phyloP scores from a whole-genome alignment of 441 rosid genomes.

The Corymbia calophylla region DNA sequence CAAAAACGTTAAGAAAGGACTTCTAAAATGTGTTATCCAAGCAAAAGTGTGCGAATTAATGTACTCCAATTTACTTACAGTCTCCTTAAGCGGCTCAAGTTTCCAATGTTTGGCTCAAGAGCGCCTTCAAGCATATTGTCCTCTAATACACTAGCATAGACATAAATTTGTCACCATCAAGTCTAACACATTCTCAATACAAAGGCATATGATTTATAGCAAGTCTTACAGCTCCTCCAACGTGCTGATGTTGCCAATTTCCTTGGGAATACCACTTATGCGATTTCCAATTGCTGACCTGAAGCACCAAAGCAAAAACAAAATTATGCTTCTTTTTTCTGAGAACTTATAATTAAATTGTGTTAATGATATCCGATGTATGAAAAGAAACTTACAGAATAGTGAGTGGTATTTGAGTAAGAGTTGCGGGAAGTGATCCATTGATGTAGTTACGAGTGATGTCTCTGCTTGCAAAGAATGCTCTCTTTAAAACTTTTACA shows the following conservation, averaged over 20 bases:
- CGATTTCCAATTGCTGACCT: slow-evolving; percentile 60
- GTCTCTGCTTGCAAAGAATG: slow-evolving; percentile 38
- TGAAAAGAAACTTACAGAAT: slow-evolving; percentile 34
- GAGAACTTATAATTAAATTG: neutral
- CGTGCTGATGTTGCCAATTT: slow-evolving; percentile 45
- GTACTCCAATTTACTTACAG: slow-evolving; percentile 33
- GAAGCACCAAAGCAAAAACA: neutral
- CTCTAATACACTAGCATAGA: slow-evolving; percentile 46
- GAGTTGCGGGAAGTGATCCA: slow-evolving; percentile 59
- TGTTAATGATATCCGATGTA: neutral
- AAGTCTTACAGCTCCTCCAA: slow-evolving; percentile 51
- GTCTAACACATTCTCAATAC: neutral
- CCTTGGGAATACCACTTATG: slow-evolving; percentile 58
- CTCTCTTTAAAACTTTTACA: neutral
- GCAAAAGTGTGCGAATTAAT: neutral
- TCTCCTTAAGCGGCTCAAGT: slow-evolving; percentile 32
- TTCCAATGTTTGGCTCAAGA: slow-evolving; percentile 60
- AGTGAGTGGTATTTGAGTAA: slow-evolving; percentile 43
- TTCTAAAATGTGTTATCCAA: neutral
- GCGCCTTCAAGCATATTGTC: slow-evolving; percentile 52
- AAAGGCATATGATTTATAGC: neutral
- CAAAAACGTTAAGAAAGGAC: neutral
- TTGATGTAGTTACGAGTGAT: slow-evolving; percentile 63
- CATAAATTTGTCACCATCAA: neutral
- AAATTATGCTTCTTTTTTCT: neutral